A percentile compares a stretch with the other conserved stretches of the same genome.
Conservation (phyloP, 2,329 filamentous ascomycete genomes). For the Xylariaceae sp. region DNA sequence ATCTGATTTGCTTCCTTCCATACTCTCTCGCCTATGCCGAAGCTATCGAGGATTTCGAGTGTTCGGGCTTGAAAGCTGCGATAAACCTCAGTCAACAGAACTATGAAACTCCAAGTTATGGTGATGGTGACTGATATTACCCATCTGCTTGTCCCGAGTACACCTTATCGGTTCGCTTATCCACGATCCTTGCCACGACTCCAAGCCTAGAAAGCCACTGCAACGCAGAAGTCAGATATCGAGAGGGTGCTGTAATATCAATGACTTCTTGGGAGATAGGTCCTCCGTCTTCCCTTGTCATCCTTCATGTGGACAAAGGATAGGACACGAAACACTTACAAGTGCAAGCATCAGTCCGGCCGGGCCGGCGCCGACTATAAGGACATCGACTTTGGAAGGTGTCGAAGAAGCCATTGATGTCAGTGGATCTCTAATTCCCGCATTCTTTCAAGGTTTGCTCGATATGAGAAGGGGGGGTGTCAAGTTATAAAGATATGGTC, state of each 20-base stretch:
- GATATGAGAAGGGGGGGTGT: not conserved
- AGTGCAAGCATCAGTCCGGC: constrained; percentile 39
- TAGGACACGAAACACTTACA: not conserved
- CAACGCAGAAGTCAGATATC: not conserved
- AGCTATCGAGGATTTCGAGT: constrained; percentile 68
- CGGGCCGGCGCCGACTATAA: constrained; percentile 39
- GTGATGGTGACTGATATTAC: constrained; percentile 18
- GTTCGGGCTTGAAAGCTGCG: constrained; percentile 54
- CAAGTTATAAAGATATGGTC: too few relatives aligned
- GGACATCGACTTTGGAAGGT: constrained; percentile 23
- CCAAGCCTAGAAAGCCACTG: constrained; percentile 38
- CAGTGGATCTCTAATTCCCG: not conserved
- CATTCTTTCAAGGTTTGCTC: too few relatives aligned
- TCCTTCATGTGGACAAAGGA: not conserved
- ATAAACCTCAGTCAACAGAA: not conserved
- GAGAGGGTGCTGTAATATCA: too few relatives aligned
- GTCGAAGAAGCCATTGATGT: constrained; percentile 1
- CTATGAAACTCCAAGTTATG: not conserved
- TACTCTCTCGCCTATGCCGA: constrained; percentile 58
- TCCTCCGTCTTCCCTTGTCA: too few relatives aligned
- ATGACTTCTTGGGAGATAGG: too few relatives aligned
- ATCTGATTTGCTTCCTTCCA: constrained; percentile 65
- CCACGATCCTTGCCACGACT: constrained; percentile 39
- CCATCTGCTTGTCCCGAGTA: constrained; percentile 42
- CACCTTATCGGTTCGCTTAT: constrained; percentile 38